Evolutionary conservation across 2,329 filamentous ascomycete species (phyloP), one percentile per base, ranked within the genome.

Genomic region (Fusarium neocosmosporiellum): DNA sequence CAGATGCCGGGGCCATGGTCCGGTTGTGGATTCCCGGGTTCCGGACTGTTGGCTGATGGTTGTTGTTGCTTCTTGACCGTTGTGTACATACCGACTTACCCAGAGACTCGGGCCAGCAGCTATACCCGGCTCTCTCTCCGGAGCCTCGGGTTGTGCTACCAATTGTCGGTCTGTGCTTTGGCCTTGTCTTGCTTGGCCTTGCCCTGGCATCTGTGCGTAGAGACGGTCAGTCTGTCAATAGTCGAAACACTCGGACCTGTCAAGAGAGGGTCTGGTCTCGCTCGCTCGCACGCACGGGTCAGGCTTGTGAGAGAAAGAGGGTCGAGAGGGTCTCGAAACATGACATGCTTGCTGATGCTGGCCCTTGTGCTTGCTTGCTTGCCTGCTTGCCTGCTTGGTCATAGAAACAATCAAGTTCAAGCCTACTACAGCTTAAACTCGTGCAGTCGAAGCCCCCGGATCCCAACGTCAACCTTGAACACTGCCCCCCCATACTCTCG

Each of bases 381-480:
- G 24, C 39, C 11, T 37, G 34, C 18, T n/a, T 11, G 9, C 36
- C 18, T 43, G 39, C 22, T n/a, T 18, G 2, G 14, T 27, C 43
- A 41, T 24, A 11, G 34, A 59, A 59, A 41, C 55, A 59, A 59
- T 27, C 22, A 16, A 41, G 29, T 7, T 34, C 22, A 16, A 14
- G 27, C 11, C 20, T 20, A 78, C 54, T 72, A 79, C 67, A 91
- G 82, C 82, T 87, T 91, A 81, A 93, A 94, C 80, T 90, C 87
- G 81, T 91, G 89, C 71, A 89, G 86, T 60, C 86, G 84, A 78
- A 91, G 76, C 1, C 94, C 94, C 76, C 82, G 85, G 4, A 92
- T 88, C 4, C 93, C 94, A 69, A 97, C 94, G 79, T 96, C 89
- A 57, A 96, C 88, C 80, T 87, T 90, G 83, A 94, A 97, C 69